These are phyloP conservation scores for Coccomyxa sp. DNA, from an alignment of 139 green algal species.

Conservation along the genomic window DNA sequence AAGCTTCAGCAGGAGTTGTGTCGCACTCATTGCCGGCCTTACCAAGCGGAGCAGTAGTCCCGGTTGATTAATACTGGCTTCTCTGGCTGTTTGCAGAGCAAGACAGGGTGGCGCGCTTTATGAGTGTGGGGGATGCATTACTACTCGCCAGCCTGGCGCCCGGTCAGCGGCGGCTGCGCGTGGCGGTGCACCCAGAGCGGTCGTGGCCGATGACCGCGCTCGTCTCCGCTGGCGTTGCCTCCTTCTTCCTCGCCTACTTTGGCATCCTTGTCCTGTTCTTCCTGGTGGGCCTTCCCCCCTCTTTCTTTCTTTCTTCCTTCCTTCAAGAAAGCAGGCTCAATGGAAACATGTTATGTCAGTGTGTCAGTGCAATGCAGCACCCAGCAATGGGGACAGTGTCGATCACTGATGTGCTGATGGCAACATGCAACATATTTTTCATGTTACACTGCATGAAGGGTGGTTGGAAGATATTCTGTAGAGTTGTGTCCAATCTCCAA, in stretches of 20 bases:
- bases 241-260: not conserved
- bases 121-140: not conserved
- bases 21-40: no score
- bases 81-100: not conserved
- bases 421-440: not conserved
- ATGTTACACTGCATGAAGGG: not conserved
- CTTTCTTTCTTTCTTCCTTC: not conserved
- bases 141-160: not conserved
- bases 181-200: not conserved
- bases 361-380: not conserved
- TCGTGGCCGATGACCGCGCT: not conserved
- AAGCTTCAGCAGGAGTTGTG: no score
- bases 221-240: not conserved
- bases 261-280: not conserved
- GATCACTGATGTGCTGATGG: not conserved
- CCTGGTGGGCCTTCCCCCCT: not conserved
- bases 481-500: no score
- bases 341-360: not conserved
- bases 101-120: not conserved
- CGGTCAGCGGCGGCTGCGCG: not conserved
- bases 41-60: no score
- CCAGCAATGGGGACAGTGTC: not conserved
- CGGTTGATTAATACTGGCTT: no score
- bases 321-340: not conserved
- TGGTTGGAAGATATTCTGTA: not conserved